Evolutionary conservation across 177 flowering plant genomes (phyloP), one percentile per base, ranked within the genome.

Genomic region (Telopea speciosissima): DNA sequence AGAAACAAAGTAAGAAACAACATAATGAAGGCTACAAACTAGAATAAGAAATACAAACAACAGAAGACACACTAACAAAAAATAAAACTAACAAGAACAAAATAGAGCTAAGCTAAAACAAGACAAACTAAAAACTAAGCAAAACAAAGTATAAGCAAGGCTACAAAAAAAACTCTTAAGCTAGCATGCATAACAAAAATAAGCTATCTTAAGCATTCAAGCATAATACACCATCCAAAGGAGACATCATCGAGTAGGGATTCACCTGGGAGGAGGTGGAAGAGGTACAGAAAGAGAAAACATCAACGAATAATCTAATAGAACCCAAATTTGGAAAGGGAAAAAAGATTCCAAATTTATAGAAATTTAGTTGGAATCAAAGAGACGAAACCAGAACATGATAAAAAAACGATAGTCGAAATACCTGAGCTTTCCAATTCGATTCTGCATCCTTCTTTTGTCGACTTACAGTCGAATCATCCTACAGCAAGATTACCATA

Each of bases 371-470:
- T 56, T 7, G 8, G 3, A 56, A n/a, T 19, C 7, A 19, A 56
- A 24, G 23, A 56, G 61, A 56, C 0, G 24, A 26, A n/a, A 33
- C 13, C 33, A 24, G 62, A 45, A 52, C 42, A 19, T 31, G 56
- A 45, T 28, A 21, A 26, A 42, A 4, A 44, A 45, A 65, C 44
- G 0, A 24, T 40, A 63, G 19, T 19, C 67, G 56, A 64, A 52
- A 9, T 68, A 92, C 97, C 97, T 94, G 97, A 59, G 92, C 19
- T 80, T 94, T 94, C 98, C 98, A 94, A 82, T 74, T 86, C 16
- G 95, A 81, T 81, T 94, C 98, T 25, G 95, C 92, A 65, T 94
- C 97, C 83, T 94, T 94, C 91, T 88, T 90, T 74, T 91, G 94
- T 17, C 87, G 85, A 75, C 85, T 85, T 25, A 84, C 68, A 3